phyloP scores from a whole-genome alignment of 176 grass and related monocot species.

The Oryza meyeriana region DNA sequence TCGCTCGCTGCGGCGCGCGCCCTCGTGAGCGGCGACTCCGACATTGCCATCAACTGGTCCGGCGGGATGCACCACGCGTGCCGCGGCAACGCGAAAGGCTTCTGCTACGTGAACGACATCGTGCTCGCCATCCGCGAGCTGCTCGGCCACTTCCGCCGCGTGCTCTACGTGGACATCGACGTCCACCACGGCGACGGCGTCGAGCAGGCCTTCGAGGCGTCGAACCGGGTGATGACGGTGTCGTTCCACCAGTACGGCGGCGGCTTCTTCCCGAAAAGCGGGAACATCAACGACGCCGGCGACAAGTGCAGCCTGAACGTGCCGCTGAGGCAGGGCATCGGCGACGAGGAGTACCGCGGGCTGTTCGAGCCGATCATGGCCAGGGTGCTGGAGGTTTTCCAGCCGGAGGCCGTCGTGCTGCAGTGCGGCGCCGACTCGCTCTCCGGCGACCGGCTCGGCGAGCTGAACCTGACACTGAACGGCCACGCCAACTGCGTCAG shows the following conservation, averaged over 20 bases:
- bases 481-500: slow-evolving; percentile 38
- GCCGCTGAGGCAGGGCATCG: slow-evolving; percentile 48
- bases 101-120: slow-evolving; percentile 81
- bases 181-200: slow-evolving; percentile 87
- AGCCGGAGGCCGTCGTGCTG: slow-evolving; percentile 32
- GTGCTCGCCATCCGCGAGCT: slow-evolving; percentile 62
- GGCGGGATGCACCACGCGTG: slow-evolving; percentile 67
- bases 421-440: slow-evolving; percentile 44
- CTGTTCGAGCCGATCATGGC: slow-evolving; percentile 12
- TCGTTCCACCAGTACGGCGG: slow-evolving; percentile 53
- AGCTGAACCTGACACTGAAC: slow-evolving; percentile 53
- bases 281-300: slow-evolving; percentile 29
- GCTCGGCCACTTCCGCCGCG: slow-evolving; percentile 35
- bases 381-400: not conserved
- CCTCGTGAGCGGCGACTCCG: slow-evolving; percentile 29
- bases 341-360: slow-evolving; percentile 30
- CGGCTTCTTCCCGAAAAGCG: slow-evolving; percentile 46
- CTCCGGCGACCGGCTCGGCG: slow-evolving; percentile 50
- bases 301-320: slow-evolving; percentile 48
- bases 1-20: slow-evolving; percentile 48
- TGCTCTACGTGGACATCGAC: slow-evolving; percentile 87
- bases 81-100: slow-evolving; percentile 42
- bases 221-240: slow-evolving; percentile 58
- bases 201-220: slow-evolving; percentile 46
- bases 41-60: slow-evolving; percentile 69